These are phyloP conservation scores for Gastrodia elata DNA, from an alignment of 106 monocot species.

Conservation along the genomic window DNA sequence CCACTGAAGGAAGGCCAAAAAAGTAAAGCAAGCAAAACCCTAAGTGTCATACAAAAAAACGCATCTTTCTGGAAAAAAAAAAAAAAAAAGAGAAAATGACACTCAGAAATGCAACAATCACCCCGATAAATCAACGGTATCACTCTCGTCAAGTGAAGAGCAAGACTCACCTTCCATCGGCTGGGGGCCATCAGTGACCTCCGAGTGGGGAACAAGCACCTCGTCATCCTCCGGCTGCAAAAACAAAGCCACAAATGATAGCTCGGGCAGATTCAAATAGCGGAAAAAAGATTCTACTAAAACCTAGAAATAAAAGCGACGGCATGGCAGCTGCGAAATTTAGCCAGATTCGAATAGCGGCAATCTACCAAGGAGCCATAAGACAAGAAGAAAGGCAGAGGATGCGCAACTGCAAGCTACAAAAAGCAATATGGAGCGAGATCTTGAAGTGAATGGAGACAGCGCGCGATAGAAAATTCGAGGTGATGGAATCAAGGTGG, in stretches of 20 bases:
- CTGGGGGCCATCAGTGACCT: constrained; percentile 30
- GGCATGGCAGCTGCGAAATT: background rate
- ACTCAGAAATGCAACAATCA: background rate
- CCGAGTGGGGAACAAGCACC: constrained; percentile 40
- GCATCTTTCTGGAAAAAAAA: background rate
- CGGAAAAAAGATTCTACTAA: constrained; percentile 8
- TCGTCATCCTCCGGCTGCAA: constrained; percentile 44
- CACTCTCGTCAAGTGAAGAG: background rate
- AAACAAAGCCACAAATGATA: constrained; percentile 12
- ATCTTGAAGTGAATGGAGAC: background rate
- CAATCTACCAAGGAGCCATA: background rate
- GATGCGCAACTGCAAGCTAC: background rate
- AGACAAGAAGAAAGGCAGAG: background rate
- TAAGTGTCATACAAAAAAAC: background rate
- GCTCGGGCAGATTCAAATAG: constrained; percentile 30
- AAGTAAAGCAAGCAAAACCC: constrained; percentile 3
- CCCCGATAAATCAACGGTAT: background rate
- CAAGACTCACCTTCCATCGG: constrained; percentile 36
- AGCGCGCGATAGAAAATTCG: background rate
- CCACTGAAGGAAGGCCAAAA: constrained; percentile 19
- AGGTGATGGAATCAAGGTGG: background rate
- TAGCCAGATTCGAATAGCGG: background rate
- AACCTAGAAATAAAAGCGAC: constrained; percentile 6
- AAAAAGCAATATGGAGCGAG: background rate
- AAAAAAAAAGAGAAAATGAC: constrained; percentile 4